Percentiles rank a stretch among this genome's conserved stretches.
Conservation (phyloP, 2,329 filamentous ascomycete species). For the Fusarium stilboides region DNA sequence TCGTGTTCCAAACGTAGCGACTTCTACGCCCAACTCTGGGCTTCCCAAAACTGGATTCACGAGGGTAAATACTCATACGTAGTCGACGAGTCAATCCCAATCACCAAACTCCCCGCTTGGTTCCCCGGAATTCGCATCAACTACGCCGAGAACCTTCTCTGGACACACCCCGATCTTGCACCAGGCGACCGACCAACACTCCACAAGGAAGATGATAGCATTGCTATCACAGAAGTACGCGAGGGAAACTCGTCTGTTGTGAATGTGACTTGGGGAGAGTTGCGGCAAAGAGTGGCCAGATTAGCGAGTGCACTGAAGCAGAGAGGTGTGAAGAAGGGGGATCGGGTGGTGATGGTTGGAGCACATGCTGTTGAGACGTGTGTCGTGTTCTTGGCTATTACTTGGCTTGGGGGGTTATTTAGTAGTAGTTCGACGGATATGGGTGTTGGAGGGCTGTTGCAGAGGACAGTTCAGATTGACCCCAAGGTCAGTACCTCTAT, state of each 20-base stretch:
- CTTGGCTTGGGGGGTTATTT: slow-evolving; percentile 81
- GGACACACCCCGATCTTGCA: slow-evolving; percentile 62
- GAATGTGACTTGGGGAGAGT: slow-evolving; percentile 76
- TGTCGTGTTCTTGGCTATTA: slow-evolving; percentile 77
- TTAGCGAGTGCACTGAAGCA: slow-evolving; percentile 77
- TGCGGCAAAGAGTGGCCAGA: slow-evolving; percentile 71
- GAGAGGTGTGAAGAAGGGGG: slow-evolving; percentile 77
- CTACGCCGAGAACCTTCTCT: slow-evolving; percentile 86
- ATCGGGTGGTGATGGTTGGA: slow-evolving; percentile 82
- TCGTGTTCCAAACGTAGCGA: slow-evolving; percentile 73
- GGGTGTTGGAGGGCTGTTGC: slow-evolving; percentile 83
- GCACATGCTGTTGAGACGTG: slow-evolving; percentile 83
- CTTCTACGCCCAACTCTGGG: slow-evolving; percentile 78
- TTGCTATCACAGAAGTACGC: slow-evolving; percentile 80
- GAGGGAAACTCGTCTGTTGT: slow-evolving; percentile 73
- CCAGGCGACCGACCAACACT: slow-evolving; percentile 64
- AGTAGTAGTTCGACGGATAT: slow-evolving; percentile 86
- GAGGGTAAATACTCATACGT: slow-evolving; percentile 71
- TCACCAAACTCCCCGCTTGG: slow-evolving; percentile 82
- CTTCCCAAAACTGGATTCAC: slow-evolving; percentile 73
- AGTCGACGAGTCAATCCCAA: slow-evolving; percentile 78
- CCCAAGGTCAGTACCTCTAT: slow-evolving; percentile 67
- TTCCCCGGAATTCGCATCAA: slow-evolving; percentile 82
- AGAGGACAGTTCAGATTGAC: slow-evolving; percentile 80
- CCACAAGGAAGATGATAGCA: slow-evolving; percentile 78